Base-by-base conservation (phyloP, 2,329 filamentous ascomycete species). In the Corniculantispora saksenae region DNA sequence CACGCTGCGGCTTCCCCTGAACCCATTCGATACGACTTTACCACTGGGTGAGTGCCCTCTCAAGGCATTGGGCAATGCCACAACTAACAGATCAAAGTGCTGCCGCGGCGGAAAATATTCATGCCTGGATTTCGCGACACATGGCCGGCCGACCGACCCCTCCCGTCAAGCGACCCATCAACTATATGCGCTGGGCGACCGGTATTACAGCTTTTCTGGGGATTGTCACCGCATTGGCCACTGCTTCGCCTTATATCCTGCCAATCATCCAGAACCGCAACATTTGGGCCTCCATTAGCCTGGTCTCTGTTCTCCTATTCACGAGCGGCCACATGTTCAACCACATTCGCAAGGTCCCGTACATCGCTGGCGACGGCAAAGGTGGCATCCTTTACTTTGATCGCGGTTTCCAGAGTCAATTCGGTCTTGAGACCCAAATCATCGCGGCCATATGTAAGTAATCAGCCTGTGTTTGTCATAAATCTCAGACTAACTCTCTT, bases 261-360 rank as follows among this genome's bases (percentile, higher is more conserved):
- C 94, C 94, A 3, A 73, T 97, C 66, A 77, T 97, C 43, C 92
- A 93, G 77, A 97, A 91, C 82, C 91, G 94, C 71, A 98, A 97
- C 73, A 80, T 98, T 21, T 99, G 95, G 95, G 94, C 94, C 27
- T 92, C 91, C 25, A 79, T 96, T 72, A 97, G 91, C 78, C 82
- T 99, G 70, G 93, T 98, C 72, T 84, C 89, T 17, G 94, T 99
- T 68, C 86, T 99, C 50, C 83, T 97, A 65, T 99, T 98, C 80
- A 97, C 91, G 55, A 95, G 91, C 72, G 96, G 95, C 47, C 94
- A 98, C 80, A 99, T 99, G 96, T 99, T 96, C 85, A 99, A 98
- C 79, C 94, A 97, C 75, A 99, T 99, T 74, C 88, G 96, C 71
- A 94, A 95, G 77, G 92, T 96, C 3, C 95, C 95, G 3, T 99